Base-by-base conservation (phyloP, 2,329 filamentous ascomycete genomes). In the Aspergillus glaucus region DNA sequence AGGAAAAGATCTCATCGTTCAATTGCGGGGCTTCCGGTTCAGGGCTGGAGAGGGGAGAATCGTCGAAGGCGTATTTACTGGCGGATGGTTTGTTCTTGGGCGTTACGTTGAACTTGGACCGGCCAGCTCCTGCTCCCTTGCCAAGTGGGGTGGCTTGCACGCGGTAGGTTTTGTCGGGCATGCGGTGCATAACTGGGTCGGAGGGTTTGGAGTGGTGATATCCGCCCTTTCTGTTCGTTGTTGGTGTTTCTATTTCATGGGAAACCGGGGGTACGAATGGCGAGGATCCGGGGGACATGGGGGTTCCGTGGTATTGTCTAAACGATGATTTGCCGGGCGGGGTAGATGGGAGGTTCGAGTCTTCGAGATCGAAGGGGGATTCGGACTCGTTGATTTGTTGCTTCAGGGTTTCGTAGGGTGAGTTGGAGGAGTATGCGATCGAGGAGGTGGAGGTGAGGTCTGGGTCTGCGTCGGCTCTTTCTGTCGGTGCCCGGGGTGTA, bases 161-260 rank as follows among this genome's bases (percentile, higher is more conserved):
- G 28, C 92, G 88, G 73, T 95, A 98, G 50, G 87, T 96, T 71
- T 94, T 96, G 75, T 97, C 91, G 4, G 95, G 81, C n/a, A 97
- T 78, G 50, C 87, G 87, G 67, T 97, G 92, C 37, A 98, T 79
- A 7, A 97, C 76, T 2, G 88, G 87, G 63, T 96, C 89, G 6
- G 64, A 63, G 4, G 60, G 60, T 70, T 67, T 75, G 10, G 63
- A 60, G 41, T 68, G 64, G 10, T 62, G 55, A 32, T 42, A 3
- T 12, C 19, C 10, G n/a, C 17, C 15, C 15, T 30, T n/a, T 14
- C 60, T 61, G 45, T 71, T 69, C 53, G 63, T 63, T 26, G 66
- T 50, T 55, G 71, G 62, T 52, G 70, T 66, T 49, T 66, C 65
- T 61, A 70, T 56, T 57, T 69, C 50, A 57, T 75, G 66, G 65